phyloP scores from a whole-genome alignment of 768 basidiomycete genomes.

The Daedaleopsis nitida region DNA sequence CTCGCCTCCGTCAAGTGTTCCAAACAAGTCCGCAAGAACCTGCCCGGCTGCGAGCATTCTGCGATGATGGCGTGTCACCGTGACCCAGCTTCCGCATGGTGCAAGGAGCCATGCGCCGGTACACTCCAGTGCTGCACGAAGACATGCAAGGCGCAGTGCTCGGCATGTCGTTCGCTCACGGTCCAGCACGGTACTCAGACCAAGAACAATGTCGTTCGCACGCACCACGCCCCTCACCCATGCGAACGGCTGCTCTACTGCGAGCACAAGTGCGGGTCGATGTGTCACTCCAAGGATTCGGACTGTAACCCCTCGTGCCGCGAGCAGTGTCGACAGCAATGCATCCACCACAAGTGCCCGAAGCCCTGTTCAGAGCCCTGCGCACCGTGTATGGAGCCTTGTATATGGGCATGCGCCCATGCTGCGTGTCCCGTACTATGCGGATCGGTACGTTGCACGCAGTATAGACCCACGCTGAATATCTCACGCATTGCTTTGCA shows the following conservation, averaged over 20 bases:
- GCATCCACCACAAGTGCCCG: constrained; percentile 32
- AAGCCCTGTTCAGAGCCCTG: constrained; percentile 35
- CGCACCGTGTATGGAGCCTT: constrained; percentile 38
- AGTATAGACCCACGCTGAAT: neutral
- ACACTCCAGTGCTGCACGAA: constrained; percentile 31
- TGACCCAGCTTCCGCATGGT: constrained; percentile 24
- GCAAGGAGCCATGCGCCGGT: constrained; percentile 28
- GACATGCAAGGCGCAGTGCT: constrained; percentile 32
- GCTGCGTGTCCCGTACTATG: constrained; percentile 36
- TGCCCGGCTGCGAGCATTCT: constrained; percentile 35
- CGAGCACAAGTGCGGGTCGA: constrained; percentile 32
- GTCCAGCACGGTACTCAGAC: neutral
- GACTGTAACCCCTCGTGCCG: constrained; percentile 32
- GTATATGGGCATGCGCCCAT: constrained; percentile 38
- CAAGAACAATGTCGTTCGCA: constrained; percentile 7
- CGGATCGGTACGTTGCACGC: constrained; percentile 33
- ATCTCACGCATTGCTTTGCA: neutral
- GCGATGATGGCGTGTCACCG: constrained; percentile 19
- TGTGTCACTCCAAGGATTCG: constrained; percentile 31
- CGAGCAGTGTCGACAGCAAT: constrained; percentile 29
- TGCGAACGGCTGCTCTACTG: constrained; percentile 36
- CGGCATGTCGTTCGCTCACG: constrained; percentile 31
- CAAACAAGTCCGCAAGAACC: constrained; percentile 26
- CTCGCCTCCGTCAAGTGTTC: constrained; percentile 27
- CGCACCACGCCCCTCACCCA: constrained; percentile 28